Evolutionary conservation across 129 eudicot genomes (phyloP).

Genomic region (Lonicera japonica): DNA sequence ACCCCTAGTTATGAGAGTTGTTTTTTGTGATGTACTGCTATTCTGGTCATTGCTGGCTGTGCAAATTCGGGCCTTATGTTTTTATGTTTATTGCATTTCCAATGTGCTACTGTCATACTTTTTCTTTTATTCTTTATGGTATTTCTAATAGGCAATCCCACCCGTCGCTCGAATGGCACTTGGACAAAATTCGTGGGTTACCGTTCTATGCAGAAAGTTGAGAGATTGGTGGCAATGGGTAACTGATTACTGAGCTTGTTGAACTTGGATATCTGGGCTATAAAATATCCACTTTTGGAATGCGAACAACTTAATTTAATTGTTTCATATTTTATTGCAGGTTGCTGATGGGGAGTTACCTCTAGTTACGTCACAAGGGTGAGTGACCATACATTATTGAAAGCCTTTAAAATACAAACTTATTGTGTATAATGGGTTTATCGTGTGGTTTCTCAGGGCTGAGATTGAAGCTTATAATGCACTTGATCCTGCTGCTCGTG

Average conservation of each 20-base stretch:
- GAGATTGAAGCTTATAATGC: conserved; percentile 73
- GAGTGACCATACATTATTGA: conserved; percentile 19
- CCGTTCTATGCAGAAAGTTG: conserved; percentile 90
- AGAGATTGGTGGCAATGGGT: conserved; percentile 99
- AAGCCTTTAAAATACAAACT: conserved; percentile 6
- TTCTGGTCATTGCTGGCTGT: not conserved
- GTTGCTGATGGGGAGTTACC: conserved; percentile 98
- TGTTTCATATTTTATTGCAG: conserved; percentile 35
- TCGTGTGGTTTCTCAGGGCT: conserved; percentile 38
- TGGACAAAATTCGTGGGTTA: conserved; percentile 86
- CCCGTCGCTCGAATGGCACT: conserved; percentile 88
- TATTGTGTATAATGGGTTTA: conserved; percentile 6
- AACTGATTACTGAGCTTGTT: conserved; percentile 9
- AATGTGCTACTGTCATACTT: not conserved
- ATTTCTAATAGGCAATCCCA: conserved; percentile 65
- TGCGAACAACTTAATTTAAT: not conserved
- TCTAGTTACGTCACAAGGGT: conserved; percentile 93
- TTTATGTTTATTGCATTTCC: too few relatives aligned
- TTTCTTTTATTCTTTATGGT: too few relatives aligned
- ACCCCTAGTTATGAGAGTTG: not conserved
- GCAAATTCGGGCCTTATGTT: not conserved
- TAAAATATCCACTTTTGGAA: not conserved
- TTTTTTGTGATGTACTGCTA: not conserved
- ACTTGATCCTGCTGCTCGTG: conserved; percentile 87
- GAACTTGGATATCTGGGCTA: not conserved